Evolutionary conservation across 768 basidiomycete genomes (phyloP).

Genomic region (Lyophyllum semitale): DNA sequence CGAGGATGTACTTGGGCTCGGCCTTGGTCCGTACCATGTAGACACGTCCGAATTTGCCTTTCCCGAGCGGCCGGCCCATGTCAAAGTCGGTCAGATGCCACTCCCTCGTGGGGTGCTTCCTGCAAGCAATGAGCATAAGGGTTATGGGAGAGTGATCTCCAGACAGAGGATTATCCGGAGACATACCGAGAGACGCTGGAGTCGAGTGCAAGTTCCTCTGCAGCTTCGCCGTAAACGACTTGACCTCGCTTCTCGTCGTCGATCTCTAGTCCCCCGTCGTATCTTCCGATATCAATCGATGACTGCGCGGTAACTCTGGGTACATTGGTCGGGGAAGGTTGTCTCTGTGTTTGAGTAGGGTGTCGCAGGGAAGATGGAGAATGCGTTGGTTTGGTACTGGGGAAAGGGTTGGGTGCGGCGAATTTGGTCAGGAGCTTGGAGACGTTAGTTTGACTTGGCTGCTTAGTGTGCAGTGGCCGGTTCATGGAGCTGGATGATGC

Average conservation of each 20-base stretch:
- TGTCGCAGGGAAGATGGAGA: slow-evolving; percentile 46
- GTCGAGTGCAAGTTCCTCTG: slow-evolving; percentile 80
- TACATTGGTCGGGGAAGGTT: slow-evolving; percentile 20
- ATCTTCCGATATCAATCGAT: slow-evolving; percentile 78
- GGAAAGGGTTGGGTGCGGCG: slow-evolving; percentile 62
- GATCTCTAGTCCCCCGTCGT: slow-evolving; percentile 95
- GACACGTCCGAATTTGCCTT: slow-evolving; percentile 98
- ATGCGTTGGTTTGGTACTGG: slow-evolving; percentile 34
- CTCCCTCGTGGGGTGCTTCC: slow-evolving; percentile 74
- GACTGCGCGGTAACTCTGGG: slow-evolving; percentile 26
- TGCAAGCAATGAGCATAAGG: slow-evolving; percentile 24
- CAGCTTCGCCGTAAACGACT: slow-evolving; percentile 74
- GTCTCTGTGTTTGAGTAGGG: slow-evolving; percentile 24
- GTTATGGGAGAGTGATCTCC: not conserved
- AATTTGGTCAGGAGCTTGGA: slow-evolving; percentile 76
- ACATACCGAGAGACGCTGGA: slow-evolving; percentile 72
- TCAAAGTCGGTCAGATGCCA: slow-evolving; percentile 89
- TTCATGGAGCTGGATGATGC: slow-evolving; percentile 28
- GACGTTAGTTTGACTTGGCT: slow-evolving; percentile 60
- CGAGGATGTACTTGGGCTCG: slow-evolving; percentile 89
- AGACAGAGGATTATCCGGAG: not conserved
- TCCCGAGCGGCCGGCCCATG: slow-evolving; percentile 95
- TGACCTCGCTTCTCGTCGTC: slow-evolving; percentile 85
- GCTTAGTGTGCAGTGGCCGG: slow-evolving; percentile 48
- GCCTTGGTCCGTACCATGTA: slow-evolving; percentile 96